phyloP scores from a whole-genome alignment of 179 eudicot genomes.

The Beta macrorhiza region DNA sequence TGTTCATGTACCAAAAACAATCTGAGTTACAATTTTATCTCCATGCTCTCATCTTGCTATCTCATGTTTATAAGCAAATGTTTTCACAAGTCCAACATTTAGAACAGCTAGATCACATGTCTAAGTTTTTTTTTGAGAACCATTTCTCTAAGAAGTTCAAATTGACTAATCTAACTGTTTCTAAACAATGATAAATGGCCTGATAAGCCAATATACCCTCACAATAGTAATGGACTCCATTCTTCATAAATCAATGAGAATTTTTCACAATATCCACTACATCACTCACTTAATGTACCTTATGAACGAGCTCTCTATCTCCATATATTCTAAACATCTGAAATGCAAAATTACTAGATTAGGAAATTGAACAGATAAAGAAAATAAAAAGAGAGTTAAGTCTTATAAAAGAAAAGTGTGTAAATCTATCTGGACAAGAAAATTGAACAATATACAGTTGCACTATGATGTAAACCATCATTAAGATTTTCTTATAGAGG shows the following conservation, averaged over 20 bases:
- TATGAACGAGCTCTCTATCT: slow-evolving; percentile 42
- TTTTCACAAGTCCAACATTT: no score
- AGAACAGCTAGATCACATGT: no score
- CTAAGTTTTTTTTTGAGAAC: no score
- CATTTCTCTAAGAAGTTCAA: no score
- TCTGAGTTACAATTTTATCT: no score
- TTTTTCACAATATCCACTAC: not conserved
- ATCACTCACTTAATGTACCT: slow-evolving; percentile 36
- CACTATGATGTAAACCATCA: no score
- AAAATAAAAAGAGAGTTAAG: not conserved
- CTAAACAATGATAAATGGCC: no score
- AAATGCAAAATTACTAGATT: slow-evolving; percentile 16
- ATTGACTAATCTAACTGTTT: no score
- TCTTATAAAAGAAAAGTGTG: not conserved
- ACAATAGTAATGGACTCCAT: not conserved
- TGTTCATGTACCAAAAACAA: no score
- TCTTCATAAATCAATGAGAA: not conserved
- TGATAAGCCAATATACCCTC: not conserved
- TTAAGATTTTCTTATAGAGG: no score
- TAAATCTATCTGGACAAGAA: not conserved
- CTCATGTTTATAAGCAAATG: no score
- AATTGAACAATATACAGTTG: not conserved
- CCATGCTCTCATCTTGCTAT: no score
- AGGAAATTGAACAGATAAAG: not conserved
- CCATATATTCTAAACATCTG: slow-evolving; percentile 56